phyloP scores from a whole-genome alignment of 331 rosid species.

The Pyracantha coccinea region DNA sequence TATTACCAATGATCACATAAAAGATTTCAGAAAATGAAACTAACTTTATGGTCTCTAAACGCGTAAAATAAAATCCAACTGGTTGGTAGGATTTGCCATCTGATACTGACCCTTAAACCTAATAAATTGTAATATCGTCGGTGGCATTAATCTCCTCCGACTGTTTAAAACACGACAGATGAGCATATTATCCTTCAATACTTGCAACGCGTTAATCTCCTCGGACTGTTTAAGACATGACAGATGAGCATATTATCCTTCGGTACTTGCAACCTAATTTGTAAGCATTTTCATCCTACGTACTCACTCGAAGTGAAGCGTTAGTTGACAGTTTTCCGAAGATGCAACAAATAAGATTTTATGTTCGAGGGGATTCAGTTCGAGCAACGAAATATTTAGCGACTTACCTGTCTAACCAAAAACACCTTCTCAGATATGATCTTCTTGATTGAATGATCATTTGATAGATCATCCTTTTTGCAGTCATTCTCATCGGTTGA shows the following conservation, averaged over 20 bases:
- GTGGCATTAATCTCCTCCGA: neutral
- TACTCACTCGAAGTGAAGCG: neutral
- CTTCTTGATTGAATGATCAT: conserved; percentile 9
- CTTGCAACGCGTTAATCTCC: neutral
- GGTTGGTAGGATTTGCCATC: neutral
- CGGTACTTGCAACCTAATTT: neutral
- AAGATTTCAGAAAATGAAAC: too few species aligned
- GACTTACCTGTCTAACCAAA: conserved; percentile 38
- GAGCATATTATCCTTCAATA: neutral
- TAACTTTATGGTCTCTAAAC: neutral
- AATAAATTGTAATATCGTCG: neutral
- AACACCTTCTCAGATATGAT: conserved; percentile 17
- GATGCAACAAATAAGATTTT: neutral
- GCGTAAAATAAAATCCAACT: neutral
- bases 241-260: neutral
- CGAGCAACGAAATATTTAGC: neutral
- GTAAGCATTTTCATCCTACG: neutral
- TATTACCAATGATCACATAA: too few species aligned
- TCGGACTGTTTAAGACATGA: neutral
- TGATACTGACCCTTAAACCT: neutral
- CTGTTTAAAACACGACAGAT: neutral
- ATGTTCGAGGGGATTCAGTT: neutral
- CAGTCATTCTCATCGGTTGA: conserved; percentile 9
- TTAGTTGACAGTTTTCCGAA: neutral
- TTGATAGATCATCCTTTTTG: conserved; percentile 16